Percentiles rank a stretch among this genome's conserved stretches.
Evolutionary conservation across 1,284 basidiomycete species (phyloP).

Genomic region (Ceratobasidium sp.): DNA sequence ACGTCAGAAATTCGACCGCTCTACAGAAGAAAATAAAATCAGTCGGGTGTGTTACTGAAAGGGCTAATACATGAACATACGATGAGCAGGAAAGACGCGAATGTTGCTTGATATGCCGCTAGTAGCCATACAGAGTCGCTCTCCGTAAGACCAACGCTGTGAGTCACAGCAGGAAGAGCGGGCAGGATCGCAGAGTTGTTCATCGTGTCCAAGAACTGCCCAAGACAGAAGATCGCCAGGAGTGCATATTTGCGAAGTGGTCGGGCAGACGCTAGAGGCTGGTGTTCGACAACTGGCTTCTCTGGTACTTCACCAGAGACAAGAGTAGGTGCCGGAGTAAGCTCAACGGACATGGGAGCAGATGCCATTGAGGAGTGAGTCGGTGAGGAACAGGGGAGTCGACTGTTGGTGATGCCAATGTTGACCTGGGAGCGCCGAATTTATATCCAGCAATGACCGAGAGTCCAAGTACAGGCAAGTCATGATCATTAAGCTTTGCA

Average conservation of each 20-base stretch:
- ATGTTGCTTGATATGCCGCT: slow-evolving; percentile 27
- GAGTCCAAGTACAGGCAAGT: too few relatives aligned
- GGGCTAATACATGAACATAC: neutral
- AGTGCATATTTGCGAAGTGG: slow-evolving; percentile 55
- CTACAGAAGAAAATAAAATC: neutral
- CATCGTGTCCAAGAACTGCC: slow-evolving; percentile 65
- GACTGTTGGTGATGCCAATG: too few relatives aligned
- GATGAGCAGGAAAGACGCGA: slow-evolving; percentile 34
- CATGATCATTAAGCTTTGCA: too few relatives aligned
- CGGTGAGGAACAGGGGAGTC: too few relatives aligned
- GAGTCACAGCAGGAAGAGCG: slow-evolving; percentile 58
- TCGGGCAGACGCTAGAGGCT: neutral
- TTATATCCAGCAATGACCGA: too few relatives aligned
- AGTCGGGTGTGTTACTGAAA: neutral
- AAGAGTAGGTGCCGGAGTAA: slow-evolving; percentile 36
- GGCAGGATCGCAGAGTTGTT: slow-evolving; percentile 65
- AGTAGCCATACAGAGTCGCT: slow-evolving; percentile 39
- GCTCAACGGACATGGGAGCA: slow-evolving; percentile 29
- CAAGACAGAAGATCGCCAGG: slow-evolving; percentile 61
- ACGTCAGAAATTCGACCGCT: slow-evolving; percentile 16
- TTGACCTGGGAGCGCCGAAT: too few relatives aligned
- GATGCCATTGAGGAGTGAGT: slow-evolving; percentile 16
- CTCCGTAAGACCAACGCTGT: slow-evolving; percentile 48
- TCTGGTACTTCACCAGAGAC: slow-evolving; percentile 1
- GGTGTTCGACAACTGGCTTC: neutral